Conservation (phyloP, 345 rosid species). For the Salix koriyanagi region DNA sequence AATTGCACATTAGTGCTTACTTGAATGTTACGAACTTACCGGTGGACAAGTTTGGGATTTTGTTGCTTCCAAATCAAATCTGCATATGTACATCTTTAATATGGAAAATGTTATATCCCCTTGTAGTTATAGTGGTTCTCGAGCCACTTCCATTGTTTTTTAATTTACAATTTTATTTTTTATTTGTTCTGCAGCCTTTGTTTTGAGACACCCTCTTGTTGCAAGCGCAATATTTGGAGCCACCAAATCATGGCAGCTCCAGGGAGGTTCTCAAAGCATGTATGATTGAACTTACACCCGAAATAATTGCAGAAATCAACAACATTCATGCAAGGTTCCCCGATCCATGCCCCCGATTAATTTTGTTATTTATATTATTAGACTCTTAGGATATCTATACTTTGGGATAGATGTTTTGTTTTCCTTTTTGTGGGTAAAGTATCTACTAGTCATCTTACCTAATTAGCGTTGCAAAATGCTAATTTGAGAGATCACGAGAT, state of each 20-base stretch:
- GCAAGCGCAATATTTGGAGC: constrained; percentile 51
- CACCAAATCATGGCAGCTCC: constrained; percentile 49
- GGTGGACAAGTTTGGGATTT: neutral
- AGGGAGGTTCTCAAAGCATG: constrained; percentile 37
- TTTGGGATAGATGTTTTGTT: too few species aligned
- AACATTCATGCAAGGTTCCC: constrained; percentile 40
- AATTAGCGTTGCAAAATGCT: too few species aligned
- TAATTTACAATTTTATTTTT: too few species aligned
- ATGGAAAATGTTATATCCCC: neutral
- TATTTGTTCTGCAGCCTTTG: too few species aligned
- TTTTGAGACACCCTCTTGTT: constrained; percentile 23
- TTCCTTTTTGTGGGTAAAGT: too few species aligned
- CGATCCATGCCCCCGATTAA: constrained; percentile 52
- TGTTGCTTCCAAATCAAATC: neutral
- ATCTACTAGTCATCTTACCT: too few species aligned
- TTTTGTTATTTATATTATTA: neutral
- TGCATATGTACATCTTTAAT: neutral
- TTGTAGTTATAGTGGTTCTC: neutral
- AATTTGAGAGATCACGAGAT: too few species aligned
- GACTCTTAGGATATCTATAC: too few species aligned
- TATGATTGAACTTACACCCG: constrained; percentile 35
- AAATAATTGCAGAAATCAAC: constrained; percentile 36
- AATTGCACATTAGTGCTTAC: neutral
- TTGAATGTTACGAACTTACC: neutral
- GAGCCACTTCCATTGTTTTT: neutral